phyloP scores from a whole-genome alignment of 345 rosid species.

The Aegle marmelos region DNA sequence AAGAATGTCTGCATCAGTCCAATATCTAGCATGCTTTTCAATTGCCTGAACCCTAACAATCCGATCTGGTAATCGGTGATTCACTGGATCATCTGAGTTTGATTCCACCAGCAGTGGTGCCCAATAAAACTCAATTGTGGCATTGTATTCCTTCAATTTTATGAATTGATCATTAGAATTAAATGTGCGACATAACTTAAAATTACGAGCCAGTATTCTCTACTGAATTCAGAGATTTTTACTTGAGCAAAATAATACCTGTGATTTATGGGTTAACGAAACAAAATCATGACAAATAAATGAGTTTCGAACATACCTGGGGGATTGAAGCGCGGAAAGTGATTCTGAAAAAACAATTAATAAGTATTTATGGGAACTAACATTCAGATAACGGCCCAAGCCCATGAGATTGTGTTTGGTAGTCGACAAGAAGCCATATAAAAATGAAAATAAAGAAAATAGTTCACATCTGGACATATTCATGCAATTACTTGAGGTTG shows the following conservation, averaged over 20 bases:
- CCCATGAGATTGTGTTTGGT: background rate
- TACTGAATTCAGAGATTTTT: too few relatives aligned
- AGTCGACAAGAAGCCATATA: background rate
- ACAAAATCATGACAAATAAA: too few relatives aligned
- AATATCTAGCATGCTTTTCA: conserved; percentile 71
- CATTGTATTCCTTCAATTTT: conserved; percentile 67
- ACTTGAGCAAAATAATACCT: too few relatives aligned
- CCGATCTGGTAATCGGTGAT: conserved; percentile 68
- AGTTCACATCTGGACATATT: background rate
- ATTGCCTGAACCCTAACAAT: conserved; percentile 76
- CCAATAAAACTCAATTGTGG: conserved; percentile 86
- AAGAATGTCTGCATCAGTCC: conserved; percentile 74
- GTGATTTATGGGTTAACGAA: too few relatives aligned
- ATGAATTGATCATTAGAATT: conserved; percentile 5
- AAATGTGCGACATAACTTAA: too few relatives aligned
- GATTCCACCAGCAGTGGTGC: conserved; percentile 92
- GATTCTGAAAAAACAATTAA: background rate
- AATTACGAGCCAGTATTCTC: too few relatives aligned
- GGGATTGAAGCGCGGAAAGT: background rate
- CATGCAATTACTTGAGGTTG: background rate
- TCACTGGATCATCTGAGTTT: conserved; percentile 78
- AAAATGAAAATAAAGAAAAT: too few relatives aligned
- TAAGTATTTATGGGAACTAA: background rate
- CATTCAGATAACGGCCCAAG: background rate
- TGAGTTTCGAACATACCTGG: too few relatives aligned